Percentiles rank a stretch among this genome's conserved stretches.
Conservation (phyloP, 371 early-diverging fungal genomes). For the Catenaria anguillulae region DNA sequence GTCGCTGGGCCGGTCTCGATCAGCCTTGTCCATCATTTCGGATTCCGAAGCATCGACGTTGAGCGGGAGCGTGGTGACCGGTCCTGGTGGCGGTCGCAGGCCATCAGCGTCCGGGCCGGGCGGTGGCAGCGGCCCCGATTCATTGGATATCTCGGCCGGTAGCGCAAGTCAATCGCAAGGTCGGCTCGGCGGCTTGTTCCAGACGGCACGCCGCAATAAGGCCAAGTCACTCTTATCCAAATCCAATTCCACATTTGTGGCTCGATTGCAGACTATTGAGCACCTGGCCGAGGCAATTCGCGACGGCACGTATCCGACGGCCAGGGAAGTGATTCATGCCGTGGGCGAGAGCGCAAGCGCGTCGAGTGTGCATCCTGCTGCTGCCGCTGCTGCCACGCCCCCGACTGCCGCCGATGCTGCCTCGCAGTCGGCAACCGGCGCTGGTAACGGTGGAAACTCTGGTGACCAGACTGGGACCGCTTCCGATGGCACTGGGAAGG, state of each 20-base stretch:
- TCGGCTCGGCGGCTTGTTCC: slow-evolving; percentile 1
- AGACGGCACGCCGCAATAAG: background rate
- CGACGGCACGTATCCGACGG: background rate
- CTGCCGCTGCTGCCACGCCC: background rate
- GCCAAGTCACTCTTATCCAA: slow-evolving; percentile 22
- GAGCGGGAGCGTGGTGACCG: background rate
- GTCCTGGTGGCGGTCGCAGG: no score
- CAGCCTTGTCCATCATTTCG: background rate
- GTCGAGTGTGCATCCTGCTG: background rate
- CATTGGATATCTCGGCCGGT: background rate
- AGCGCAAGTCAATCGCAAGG: background rate
- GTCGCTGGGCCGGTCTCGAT: background rate
- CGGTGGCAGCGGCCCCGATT: no score
- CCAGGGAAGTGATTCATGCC: background rate
- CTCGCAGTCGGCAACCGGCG: no score
- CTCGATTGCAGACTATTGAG: slow-evolving; percentile 63
- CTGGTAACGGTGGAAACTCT: no score
- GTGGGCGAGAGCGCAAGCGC: background rate
- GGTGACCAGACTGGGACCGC: no score
- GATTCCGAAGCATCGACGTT: background rate
- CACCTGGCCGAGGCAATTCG: slow-evolving; percentile 57
- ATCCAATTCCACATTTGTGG: slow-evolving; percentile 58
- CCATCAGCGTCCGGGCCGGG: background rate
- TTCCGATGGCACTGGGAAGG: no score
- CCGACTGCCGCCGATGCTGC: no score